These are phyloP conservation scores for Stenogyne calaminthoides DNA, from an alignment of 305 asterid genomes.

Conservation along the genomic window DNA sequence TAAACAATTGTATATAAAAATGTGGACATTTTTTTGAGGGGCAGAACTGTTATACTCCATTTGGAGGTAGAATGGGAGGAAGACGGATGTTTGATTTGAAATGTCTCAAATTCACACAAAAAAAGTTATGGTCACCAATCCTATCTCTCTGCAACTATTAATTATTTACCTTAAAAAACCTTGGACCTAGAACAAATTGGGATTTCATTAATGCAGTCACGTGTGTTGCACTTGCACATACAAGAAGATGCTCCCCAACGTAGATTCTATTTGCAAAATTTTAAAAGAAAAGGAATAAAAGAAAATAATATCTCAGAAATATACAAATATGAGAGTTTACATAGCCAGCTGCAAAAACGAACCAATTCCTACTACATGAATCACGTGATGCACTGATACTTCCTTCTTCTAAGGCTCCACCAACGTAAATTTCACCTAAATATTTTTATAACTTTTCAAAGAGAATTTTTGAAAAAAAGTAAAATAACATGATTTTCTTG, in stretches of 20 bases:
- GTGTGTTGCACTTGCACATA: slow-evolving; percentile 26
- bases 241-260: not conserved
- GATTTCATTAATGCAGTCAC: slow-evolving; percentile 40
- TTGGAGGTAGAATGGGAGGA: not conserved
- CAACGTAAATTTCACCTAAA: not conserved
- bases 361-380: slow-evolving; percentile 27
- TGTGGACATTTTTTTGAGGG: not conserved
- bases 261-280: not conserved
- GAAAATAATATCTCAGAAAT: not conserved
- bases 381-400: slow-evolving; percentile 34
- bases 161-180: slow-evolving; percentile 22
- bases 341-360: slow-evolving; percentile 2
- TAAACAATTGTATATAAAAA: not conserved
- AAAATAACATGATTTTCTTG: too few species aligned
- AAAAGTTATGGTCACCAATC: slow-evolving; percentile 21
- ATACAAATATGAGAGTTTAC: slow-evolving; percentile 7
- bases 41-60: not conserved
- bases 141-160: slow-evolving; percentile 16
- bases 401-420: slow-evolving; percentile 4
- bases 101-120: slow-evolving; percentile 26
- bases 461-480: not conserved
- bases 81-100: slow-evolving; percentile 27
- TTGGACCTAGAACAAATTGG: slow-evolving; percentile 4
- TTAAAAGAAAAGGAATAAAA: not conserved
- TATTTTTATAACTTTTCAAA: not conserved